Base-by-base conservation (phyloP, 2,329 filamentous ascomycete species). In the Orbilia ellipsospora region DNA sequence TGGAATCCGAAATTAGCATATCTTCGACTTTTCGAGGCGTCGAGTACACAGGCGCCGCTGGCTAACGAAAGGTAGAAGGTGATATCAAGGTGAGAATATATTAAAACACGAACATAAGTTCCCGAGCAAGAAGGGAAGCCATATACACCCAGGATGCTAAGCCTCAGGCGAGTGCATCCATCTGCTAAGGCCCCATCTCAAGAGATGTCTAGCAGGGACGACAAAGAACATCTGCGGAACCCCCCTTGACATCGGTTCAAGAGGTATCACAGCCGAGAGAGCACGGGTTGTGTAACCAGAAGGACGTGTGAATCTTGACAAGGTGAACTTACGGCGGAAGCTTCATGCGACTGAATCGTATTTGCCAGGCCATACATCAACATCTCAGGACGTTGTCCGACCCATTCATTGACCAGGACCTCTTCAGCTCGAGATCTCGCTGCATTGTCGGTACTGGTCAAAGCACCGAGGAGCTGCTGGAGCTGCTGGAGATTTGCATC, bases 291-390 rank as follows among this genome's bases (percentile, higher is more conserved):
- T 75, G 72, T 60, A 69, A 75, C 72, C 45, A 26, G 64, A 20
- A 62, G 59, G 16, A 48, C 16, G 44, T 48, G 44, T 48, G 44
- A n/a, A 48, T 48, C 13, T 48, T 48, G 13, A 48, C 57, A 63
- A 66, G 20, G 55, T 40, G 36, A 62, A 84, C 88, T 83, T 87
- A 95, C 92, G 73, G 88, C 86, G 79, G 88, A 85, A 81, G 94
- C 90, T 79, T 88, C 88, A n/a, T 91, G 89, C 78, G 87, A 89
- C 80, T 92, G 89, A 79, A 97, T 68, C 84, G 98, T 94, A 84
- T 98, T 95, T 48, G 91, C 94, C 80, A 99, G 85, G 78, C 94
- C 95, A 91, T 98, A 95, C 81, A 99, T 85, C 79, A 98, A 86
- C 79, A 96, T 87, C 80, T 97, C 94, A 42, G 95, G 94, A 76